Base-by-base conservation (phyloP, 2,329 filamentous ascomycete genomes). In the Monosporascus ibericus region DNA sequence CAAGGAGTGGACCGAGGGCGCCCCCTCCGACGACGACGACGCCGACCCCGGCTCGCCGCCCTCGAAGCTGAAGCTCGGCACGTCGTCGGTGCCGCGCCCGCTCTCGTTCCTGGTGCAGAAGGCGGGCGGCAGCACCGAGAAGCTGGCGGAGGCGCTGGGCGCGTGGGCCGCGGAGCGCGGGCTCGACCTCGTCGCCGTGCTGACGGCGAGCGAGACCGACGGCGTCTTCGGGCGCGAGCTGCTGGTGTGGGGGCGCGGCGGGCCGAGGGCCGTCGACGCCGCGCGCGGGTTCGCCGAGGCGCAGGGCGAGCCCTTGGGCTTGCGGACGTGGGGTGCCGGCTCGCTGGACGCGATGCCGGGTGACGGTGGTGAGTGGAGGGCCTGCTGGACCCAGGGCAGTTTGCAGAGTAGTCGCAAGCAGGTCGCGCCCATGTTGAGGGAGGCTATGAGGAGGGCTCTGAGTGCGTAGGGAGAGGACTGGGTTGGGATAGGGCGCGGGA, bases 1-100 rank as follows among this genome's bases (percentile, higher is more conserved):
- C 71, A 95, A 95, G 72, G 78, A 88, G 64, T 94, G 88, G 88
- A 72, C 71, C 11, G 81, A 83, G 51, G 72, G 72, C 30, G 2
- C 30, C 3, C 30, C 5, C 22, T 22, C 22, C 24, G 25, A 27
- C 25, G 25, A 2, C 8, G 27, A 11, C 27, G 27, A 14, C 4
- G 3, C 27, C 27, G 9, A 2, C 27, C 9, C 27, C 27, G 27
- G 27, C 27, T 5, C 11, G 71, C 68, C 3, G 65, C 63, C 7
- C 15, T 14, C 9, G 37, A 38, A 50, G 0, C 64, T 82, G 38
- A 75, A 71, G 18, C 75, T 92, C 5, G 88, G 88, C n/a, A 82
- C 89, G 51, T 81, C 82, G 60, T 81, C 81, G 42, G 75, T 86
- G 3, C 81, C 87, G 3, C 83, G 83, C 58, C 70, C 78, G n/a